A percentile compares a stretch with the other conserved stretches of the same genome.
Conservation (phyloP, 2,329 filamentous ascomycete genomes). For the Calonectria fujianensis region DNA sequence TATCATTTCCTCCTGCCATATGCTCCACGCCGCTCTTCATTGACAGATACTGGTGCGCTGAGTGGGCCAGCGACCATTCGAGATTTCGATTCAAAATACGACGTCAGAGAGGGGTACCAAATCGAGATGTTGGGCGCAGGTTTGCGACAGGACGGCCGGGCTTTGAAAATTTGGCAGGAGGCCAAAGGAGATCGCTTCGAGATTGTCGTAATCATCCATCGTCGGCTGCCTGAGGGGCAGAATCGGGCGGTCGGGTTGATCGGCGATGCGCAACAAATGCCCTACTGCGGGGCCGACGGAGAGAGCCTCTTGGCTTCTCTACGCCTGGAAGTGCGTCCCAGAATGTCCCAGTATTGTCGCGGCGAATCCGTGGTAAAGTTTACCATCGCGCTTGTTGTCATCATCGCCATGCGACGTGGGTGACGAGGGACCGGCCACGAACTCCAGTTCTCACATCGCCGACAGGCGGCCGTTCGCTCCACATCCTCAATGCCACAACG, state of each 20-base stretch:
- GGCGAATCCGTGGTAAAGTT: not conserved
- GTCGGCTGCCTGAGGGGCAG: conserved; percentile 14
- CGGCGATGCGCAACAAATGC: conserved; percentile 26
- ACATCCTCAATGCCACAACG: conserved; percentile 50
- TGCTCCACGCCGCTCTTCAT: not conserved
- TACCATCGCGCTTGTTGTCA: conserved; percentile 29
- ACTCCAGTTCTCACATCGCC: conserved; percentile 35
- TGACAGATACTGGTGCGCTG: conserved; percentile 5
- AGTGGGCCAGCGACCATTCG: conserved; percentile 6
- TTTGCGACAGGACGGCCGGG: conserved; percentile 1
- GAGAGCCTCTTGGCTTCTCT: conserved; percentile 1
- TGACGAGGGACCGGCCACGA: conserved; percentile 32
- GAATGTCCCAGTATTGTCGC: conserved; percentile 17
- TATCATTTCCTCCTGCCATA: not conserved
- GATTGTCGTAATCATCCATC: not conserved
- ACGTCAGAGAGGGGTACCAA: conserved; percentile 19
- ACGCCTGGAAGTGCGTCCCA: not conserved
- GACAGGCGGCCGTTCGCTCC: conserved; percentile 22
- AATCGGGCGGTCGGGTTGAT: conserved; percentile 22
- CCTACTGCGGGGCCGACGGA: conserved; percentile 22
- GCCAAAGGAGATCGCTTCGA: conserved; percentile 8
- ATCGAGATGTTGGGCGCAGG: conserved; percentile 1
- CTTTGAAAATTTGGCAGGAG: not conserved
- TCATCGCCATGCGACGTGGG: conserved; percentile 34
- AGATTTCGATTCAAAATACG: conserved; percentile 16